phyloP scores from a whole-genome alignment of 1,284 basidiomycete species.

The Malassezia nana region DNA sequence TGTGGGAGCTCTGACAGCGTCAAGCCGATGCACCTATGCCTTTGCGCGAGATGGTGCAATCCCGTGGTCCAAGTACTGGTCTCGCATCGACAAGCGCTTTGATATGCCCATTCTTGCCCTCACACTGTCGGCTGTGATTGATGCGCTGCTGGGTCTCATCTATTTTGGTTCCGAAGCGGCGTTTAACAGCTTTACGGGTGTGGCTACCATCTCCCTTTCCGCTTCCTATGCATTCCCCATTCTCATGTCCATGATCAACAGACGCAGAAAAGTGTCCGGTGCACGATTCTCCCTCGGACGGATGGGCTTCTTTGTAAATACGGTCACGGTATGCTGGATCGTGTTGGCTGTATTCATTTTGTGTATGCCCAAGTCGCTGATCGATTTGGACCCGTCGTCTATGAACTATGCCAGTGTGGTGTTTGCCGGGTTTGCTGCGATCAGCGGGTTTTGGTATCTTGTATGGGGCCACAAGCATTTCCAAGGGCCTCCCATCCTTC shows the following conservation, averaged over 20 bases:
- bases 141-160: slow-evolving; percentile 49
- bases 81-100: slow-evolving; percentile 48
- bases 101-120: slow-evolving; percentile 50
- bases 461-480: slow-evolving; percentile 24
- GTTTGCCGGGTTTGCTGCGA: slow-evolving; percentile 27
- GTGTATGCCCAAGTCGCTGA: slow-evolving; percentile 50
- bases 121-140: slow-evolving; percentile 49
- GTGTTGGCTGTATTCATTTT: slow-evolving; percentile 51
- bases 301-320: slow-evolving; percentile 48
- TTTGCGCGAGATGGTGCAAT: slow-evolving; percentile 52
- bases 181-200: slow-evolving; percentile 35
- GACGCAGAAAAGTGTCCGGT: slow-evolving; percentile 43
- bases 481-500: slow-evolving; percentile 18
- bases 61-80: slow-evolving; percentile 49
- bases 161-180: slow-evolving; percentile 33
- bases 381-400: slow-evolving; percentile 39
- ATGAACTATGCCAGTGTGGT: slow-evolving; percentile 49
- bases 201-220: slow-evolving; percentile 28
- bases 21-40: slow-evolving; percentile 51
- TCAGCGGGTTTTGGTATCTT: slow-evolving; percentile 24
- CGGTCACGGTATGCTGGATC: slow-evolving; percentile 50
- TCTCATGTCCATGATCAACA: slow-evolving; percentile 47
- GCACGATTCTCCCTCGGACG: slow-evolving; percentile 50
- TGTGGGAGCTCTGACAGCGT: slow-evolving; percentile 51
- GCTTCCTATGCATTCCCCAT: slow-evolving; percentile 50